These are phyloP conservation scores for Metschnikowia bowlesiae DNA, from an alignment of 805 yeast genomes.

Conservation along the genomic window DNA sequence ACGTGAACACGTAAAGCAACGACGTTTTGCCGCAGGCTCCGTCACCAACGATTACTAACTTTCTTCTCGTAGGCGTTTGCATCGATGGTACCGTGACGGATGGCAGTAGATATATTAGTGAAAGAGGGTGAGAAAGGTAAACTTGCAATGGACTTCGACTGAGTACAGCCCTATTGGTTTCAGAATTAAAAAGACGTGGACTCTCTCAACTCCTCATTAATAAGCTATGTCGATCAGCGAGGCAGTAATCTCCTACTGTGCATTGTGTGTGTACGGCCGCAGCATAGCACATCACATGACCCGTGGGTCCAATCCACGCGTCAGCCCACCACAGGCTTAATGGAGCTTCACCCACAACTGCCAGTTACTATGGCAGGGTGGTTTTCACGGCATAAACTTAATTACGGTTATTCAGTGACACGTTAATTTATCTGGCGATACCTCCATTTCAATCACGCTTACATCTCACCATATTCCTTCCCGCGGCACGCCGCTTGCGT, in stretches of 20 bases:
- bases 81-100: not conserved
- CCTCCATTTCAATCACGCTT: not conserved
- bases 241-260: not conserved
- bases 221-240: not conserved
- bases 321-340: not conserved
- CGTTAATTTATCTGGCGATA: not conserved
- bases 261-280: slow-evolving; percentile 1
- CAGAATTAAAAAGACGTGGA: not conserved
- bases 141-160: not conserved
- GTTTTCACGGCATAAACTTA: not conserved
- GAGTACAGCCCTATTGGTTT: not conserved
- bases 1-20: slow-evolving; percentile 80
- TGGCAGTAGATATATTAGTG: not conserved
- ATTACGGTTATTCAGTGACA: not conserved
- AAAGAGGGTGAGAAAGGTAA: not conserved
- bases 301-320: not conserved
- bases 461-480: not conserved
- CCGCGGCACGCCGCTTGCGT: not conserved
- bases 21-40: slow-evolving; percentile 96
- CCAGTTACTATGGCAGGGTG: not conserved
- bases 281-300: slow-evolving; percentile 2
- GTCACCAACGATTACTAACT: slow-evolving; percentile 88
- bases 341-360: not conserved
- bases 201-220: slow-evolving; percentile 1
- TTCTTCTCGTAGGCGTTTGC: slow-evolving; percentile 41